Conservation (phyloP, 164 flowering plant species). For the Dillenia suffruticosa region DNA sequence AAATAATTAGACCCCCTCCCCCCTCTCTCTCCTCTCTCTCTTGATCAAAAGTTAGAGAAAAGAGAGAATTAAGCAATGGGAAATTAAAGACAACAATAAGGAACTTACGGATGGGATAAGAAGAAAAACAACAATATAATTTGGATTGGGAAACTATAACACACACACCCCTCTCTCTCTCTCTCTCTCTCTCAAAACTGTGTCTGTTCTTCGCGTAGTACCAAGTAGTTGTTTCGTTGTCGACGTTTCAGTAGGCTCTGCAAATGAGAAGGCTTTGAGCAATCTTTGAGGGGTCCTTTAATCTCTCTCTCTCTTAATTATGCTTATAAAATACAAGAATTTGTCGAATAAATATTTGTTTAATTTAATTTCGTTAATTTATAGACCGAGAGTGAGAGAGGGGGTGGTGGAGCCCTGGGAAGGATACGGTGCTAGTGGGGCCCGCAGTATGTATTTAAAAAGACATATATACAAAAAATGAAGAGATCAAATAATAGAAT, state of each 20-base stretch:
- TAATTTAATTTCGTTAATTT: too few relatives aligned
- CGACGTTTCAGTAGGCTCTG: conserved; percentile 36
- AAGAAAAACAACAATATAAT: conserved; percentile 20
- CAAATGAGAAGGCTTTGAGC: conserved; percentile 24
- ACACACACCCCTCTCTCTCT: conserved; percentile 10
- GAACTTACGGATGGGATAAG: conserved; percentile 47
- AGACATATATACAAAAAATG: not conserved
- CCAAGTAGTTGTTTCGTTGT: not conserved
- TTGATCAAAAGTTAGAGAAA: not conserved
- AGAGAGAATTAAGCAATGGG: not conserved
- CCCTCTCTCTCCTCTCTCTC: not conserved
- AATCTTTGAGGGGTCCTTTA: conserved; percentile 16
- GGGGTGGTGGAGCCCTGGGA: conserved; percentile 2
- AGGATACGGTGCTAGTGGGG: not conserved
- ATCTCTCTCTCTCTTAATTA: conserved; percentile 6
- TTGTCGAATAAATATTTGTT: not conserved
- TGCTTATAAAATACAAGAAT: not conserved
- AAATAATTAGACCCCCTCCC: too few relatives aligned
- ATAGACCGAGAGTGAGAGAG: too few relatives aligned
- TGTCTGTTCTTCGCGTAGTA: too few relatives aligned
- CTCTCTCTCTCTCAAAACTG: conserved; percentile 2
- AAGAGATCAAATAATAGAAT: not conserved
- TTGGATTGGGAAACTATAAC: conserved; percentile 17
- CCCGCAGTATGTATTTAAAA: conserved; percentile 3
- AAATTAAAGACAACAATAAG: conserved; percentile 3